Evolutionary conservation across 148 eudicot genomes (phyloP), one percentile per base, ranked within the genome.

Genomic region (Simmondsia chinensis): DNA sequence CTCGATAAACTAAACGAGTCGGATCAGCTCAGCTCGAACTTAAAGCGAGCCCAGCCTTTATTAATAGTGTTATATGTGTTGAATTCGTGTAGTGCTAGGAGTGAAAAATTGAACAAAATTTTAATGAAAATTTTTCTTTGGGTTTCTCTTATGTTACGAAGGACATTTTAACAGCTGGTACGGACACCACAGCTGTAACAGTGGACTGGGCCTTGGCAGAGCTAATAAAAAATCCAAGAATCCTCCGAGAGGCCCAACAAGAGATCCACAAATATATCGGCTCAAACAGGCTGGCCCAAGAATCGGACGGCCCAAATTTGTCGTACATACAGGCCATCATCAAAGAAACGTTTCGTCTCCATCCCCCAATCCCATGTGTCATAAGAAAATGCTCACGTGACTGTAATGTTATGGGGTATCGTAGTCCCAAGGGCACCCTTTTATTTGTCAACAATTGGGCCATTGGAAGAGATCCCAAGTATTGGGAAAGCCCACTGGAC

Each of bases 141-240:
- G n/a, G n/a, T n/a, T n/a, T n/a, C n/a, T n/a, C n/a, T n/a, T n/a
- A n/a, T n/a, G n/a, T n/a, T n/a, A 50, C 14, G 15, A 15, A 43
- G 52, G 63, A 39, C 22, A n/a, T 37, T 5, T 44, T 53, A 10
- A 32, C 28, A 4, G 66, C 47, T 16, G 66, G 77, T 43, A 72
- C 69, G 9, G 77, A 72, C 12, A 72, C 63, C 1, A 26, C 61
- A 20, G 48, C 72, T 2, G 40, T 65, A 5, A 30, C 59, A n/a
- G 7, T 72, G 10, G 73, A 72, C 6, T 66, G 73, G 77, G 56
- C 69, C n/a, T 61, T 72, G 77, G 48, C 69, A 0, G 77, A 66
- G 31, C 28, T 72, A 11, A 27, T 66, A 29, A 66, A 39, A 49
- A 62, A 72, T 6, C 73, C 77, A 2, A 29, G 12, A 7, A 58